These are phyloP conservation scores for Boletus tylopilopsis DNA, from an alignment of 768 basidiomycete genomes.

Conservation along the genomic window DNA sequence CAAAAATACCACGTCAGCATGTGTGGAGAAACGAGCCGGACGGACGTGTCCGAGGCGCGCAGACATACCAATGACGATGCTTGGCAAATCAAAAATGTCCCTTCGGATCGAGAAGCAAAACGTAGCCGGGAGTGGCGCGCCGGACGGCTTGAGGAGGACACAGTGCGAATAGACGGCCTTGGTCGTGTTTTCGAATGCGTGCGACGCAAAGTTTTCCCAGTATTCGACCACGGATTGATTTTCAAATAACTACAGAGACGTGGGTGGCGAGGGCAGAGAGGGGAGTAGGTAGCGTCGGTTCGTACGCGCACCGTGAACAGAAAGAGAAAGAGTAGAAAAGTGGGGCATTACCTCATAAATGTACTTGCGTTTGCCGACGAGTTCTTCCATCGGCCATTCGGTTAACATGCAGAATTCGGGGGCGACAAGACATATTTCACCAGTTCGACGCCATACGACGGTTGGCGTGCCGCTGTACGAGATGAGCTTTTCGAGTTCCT, in stretches of 20 bases:
- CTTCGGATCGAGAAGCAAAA: slow-evolving; percentile 96
- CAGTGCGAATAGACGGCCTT: slow-evolving; percentile 94
- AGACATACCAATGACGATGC: slow-evolving; percentile 80
- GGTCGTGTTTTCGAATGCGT: slow-evolving; percentile 97
- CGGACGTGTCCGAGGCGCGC: not conserved
- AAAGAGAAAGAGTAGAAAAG: slow-evolving; percentile 15
- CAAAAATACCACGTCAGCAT: slow-evolving; percentile 1
- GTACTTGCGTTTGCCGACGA: slow-evolving; percentile 56
- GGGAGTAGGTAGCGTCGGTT: slow-evolving; percentile 1
- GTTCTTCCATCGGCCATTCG: slow-evolving; percentile 84
- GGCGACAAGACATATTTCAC: slow-evolving; percentile 95
- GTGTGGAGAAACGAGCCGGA: no score
- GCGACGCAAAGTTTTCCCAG: slow-evolving; percentile 94
- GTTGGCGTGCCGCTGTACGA: slow-evolving; percentile 97
- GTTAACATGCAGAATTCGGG: slow-evolving; percentile 95
- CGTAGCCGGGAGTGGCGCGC: slow-evolving; percentile 82
- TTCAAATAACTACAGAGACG: slow-evolving; percentile 70
- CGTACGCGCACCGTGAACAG: slow-evolving; percentile 12
- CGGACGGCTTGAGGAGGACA: slow-evolving; percentile 80
- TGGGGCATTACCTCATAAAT: slow-evolving; percentile 33
- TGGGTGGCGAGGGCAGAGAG: not conserved
- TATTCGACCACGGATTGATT: slow-evolving; percentile 94
- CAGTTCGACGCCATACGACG: slow-evolving; percentile 95
- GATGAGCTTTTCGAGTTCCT: slow-evolving; percentile 97
- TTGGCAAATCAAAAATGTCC: slow-evolving; percentile 88